Evolutionary conservation across 108 stramenopile genomes (phyloP).

Genomic region (Pseudonitzschia multistriata): DNA sequence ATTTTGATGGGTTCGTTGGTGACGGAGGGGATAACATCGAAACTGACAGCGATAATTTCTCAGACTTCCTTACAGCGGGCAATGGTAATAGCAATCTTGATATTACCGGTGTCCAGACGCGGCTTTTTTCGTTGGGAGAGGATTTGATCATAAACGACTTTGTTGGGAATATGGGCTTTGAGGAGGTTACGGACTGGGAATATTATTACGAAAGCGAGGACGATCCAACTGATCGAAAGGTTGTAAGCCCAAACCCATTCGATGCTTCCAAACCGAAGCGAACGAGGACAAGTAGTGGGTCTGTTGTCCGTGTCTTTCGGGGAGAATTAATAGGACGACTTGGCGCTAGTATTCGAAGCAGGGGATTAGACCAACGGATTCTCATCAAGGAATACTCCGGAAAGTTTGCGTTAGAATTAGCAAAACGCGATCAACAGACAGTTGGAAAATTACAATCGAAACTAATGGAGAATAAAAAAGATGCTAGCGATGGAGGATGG

Average conservation of each 20-base stretch:
- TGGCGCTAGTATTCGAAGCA: conserved; percentile 44
- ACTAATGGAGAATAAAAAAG: conserved; percentile 24
- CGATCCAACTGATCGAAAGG: conserved; percentile 35
- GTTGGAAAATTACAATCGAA: conserved; percentile 59
- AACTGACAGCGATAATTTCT: conserved; percentile 5
- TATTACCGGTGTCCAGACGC: conserved; percentile 43
- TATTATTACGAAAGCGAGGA: conserved; percentile 54
- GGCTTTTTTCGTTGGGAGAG: conserved; percentile 66
- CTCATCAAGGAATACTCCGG: conserved; percentile 78
- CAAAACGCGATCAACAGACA: conserved; percentile 43
- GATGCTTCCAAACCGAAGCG: conserved; percentile 66
- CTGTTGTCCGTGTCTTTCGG: conserved; percentile 72
- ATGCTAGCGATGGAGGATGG: conserved; percentile 55
- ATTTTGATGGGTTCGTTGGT: conserved; percentile 41
- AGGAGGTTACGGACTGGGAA: conserved; percentile 71
- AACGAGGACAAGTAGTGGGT: conserved; percentile 62
- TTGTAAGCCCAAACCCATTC: conserved; percentile 65
- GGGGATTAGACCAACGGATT: conserved; percentile 67
- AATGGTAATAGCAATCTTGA: conserved; percentile 20
- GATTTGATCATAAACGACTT: conserved; percentile 65
- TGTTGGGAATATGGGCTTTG: conserved; percentile 68
- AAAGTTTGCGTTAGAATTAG: conserved; percentile 49
- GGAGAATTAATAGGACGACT: conserved; percentile 62
- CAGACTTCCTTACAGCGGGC: background rate
- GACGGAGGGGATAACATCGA: conserved; percentile 5